These are phyloP conservation scores for Thielaviopsis musarum DNA, from an alignment of 2,329 filamentous ascomycete species.

Conservation along the genomic window DNA sequence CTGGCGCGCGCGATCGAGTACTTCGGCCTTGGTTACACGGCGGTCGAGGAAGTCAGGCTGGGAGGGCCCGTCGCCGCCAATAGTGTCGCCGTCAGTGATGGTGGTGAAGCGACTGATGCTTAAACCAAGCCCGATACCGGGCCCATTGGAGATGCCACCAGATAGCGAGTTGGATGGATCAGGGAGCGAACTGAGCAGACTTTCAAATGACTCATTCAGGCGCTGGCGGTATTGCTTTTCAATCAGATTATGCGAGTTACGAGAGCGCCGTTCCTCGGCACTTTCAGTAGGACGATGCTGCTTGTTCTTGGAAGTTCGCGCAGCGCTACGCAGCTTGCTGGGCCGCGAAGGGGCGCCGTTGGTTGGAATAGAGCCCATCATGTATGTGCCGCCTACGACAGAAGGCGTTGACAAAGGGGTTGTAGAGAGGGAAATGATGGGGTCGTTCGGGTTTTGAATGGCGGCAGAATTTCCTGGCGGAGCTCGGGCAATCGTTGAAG, in stretches of 20 bases:
- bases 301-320: conserved; percentile 19
- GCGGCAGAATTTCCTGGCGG: not conserved
- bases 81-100: conserved; percentile 2
- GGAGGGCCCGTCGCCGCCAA: conserved; percentile 5
- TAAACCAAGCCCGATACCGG: not conserved
- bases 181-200: conserved; percentile 17
- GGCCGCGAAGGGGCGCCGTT: conserved; percentile 3
- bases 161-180: conserved; percentile 11
- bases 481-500: not conserved
- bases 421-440: not conserved
- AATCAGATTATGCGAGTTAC: conserved; percentile 20
- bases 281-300: conserved; percentile 16
- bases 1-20: conserved; percentile 20
- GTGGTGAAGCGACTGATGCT: conserved; percentile 9
- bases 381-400: conserved; percentile 6
- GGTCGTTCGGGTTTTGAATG: not conserved
- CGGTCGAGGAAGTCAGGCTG: conserved; percentile 15
- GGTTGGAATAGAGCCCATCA: conserved; percentile 10
- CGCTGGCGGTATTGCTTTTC: conserved; percentile 21
- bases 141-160: not conserved
- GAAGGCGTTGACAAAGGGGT: not conserved
- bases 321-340: conserved; percentile 17
- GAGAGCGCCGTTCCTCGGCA: conserved; percentile 17
- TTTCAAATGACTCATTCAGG: conserved; percentile 20
- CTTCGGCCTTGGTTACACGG: conserved; percentile 22